Conservation (phyloP, 306 rosid species). For the Prinsepia uniflora region DNA sequence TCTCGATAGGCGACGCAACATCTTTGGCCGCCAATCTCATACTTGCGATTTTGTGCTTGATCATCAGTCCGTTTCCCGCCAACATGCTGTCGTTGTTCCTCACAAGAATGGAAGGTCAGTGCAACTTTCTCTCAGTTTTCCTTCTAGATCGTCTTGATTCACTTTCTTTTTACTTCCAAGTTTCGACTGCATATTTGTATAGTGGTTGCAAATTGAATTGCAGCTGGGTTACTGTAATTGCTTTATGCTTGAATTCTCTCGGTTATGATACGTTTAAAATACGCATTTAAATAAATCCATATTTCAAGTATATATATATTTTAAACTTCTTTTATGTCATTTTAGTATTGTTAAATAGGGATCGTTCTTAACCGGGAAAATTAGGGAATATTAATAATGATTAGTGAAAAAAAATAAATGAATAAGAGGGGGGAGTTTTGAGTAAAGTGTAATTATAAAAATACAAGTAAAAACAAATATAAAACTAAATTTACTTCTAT, state of each 20-base stretch:
- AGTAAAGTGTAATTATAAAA: too few relatives aligned
- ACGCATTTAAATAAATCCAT: too few relatives aligned
- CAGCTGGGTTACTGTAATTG: background rate
- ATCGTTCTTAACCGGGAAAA: too few relatives aligned
- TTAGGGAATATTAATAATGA: too few relatives aligned
- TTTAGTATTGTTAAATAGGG: too few relatives aligned
- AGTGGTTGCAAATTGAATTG: background rate
- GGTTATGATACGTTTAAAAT: too few relatives aligned
- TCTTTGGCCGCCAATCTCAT: constrained; percentile 83
- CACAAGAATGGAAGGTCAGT: constrained; percentile 94
- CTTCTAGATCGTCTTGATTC: constrained; percentile 16
- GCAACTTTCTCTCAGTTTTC: constrained; percentile 2
- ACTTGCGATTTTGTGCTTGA: constrained; percentile 90
- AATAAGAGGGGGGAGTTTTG: too few relatives aligned
- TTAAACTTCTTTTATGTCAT: too few relatives aligned
- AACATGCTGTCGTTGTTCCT: constrained; percentile 93
- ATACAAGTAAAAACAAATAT: too few relatives aligned
- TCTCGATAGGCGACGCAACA: constrained; percentile 59
- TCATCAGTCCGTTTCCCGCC: constrained; percentile 97
- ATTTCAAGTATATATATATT: too few relatives aligned
- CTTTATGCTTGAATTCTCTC: background rate
- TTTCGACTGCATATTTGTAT: background rate
- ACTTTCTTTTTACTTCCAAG: background rate
- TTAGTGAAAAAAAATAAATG: too few relatives aligned
- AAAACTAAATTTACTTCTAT: too few relatives aligned